Evolutionary conservation across 495 filamentous ascomycete species (phyloP), one percentile per base, ranked within the genome.

Genomic region (Usnea hakonensis): DNA sequence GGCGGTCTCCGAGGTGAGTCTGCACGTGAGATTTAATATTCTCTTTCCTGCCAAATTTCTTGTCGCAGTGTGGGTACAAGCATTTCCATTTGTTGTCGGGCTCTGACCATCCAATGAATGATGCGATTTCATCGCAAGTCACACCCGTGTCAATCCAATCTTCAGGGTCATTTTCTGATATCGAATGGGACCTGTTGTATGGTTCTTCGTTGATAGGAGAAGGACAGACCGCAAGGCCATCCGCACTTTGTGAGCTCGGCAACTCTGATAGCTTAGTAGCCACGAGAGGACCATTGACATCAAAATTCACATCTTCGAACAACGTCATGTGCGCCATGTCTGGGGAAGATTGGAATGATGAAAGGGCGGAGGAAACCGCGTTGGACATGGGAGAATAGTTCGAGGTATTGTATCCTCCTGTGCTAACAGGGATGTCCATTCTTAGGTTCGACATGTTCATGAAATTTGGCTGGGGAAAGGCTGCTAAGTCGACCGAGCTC

Each of bases 11-110:
- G 59, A 98, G 86, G 70, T 98, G 94, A 1, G 94, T 97, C 73
- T 98, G 94, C 48, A 98, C 89, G 72, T 98, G 94, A 11, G 91
- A 93, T 69, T 93, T 95, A 77, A 96, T 95, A 73, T 98, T 98
- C 74, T 98, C 94, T 71, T 95, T 94, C 55, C 94, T 83, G 16
- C 90, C 90, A 70, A 97, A 98, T 17, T 83, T 81, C 66, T 94
- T 92, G 43, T 81, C 78, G 77, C 94, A 98, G 16, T 84, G 84
- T 4, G 87, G 84, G 68, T 83, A 96, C 7, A 88, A 74, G 72
- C 94, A 98, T 2, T 88, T 78, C 90, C 91, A 97, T 74, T 93
- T 92, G 9, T 77, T 75, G 59, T 89, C 85, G 65, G 84, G 83
- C 26, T 78, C 68, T 2, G 85, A 77, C 64, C 90, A 87, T 0